These are phyloP conservation scores for Candida albicans DNA, from an alignment of 1,139 yeast species.

Conservation along the genomic window DNA sequence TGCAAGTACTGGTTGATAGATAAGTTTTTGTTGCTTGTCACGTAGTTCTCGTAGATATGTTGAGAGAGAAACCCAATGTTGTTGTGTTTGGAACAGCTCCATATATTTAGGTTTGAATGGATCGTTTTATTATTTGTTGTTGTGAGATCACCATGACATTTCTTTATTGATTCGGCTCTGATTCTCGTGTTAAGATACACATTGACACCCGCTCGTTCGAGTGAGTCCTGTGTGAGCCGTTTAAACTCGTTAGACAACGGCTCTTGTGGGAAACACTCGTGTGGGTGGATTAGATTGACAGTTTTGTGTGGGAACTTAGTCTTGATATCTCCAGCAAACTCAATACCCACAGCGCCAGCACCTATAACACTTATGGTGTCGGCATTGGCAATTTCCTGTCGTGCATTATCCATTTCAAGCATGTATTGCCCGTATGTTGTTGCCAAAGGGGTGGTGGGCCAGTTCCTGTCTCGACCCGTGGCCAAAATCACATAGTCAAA, in stretches of 20 bases:
- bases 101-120: constrained; percentile 36
- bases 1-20: constrained; percentile 41
- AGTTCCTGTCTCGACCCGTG: constrained; percentile 50
- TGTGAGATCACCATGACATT: constrained; percentile 28
- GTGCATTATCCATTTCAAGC: constrained; percentile 35
- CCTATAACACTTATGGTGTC: constrained; percentile 40
- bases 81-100: constrained; percentile 47
- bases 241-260: constrained; percentile 36
- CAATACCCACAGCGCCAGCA: constrained; percentile 55
- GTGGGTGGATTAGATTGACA: constrained; percentile 44
- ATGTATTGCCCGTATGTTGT: constrained; percentile 26
- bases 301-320: constrained; percentile 33
- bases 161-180: constrained; percentile 20
- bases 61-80: constrained; percentile 32
- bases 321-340: constrained; percentile 48
- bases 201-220: constrained; percentile 23
- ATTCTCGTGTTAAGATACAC: constrained; percentile 24
- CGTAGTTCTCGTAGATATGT: constrained; percentile 20
- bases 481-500: constrained; percentile 53
- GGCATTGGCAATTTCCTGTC: constrained; percentile 21
- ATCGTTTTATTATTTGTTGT: constrained; percentile 32
- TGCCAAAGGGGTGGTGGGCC: constrained; percentile 54
- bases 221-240: constrained; percentile 24
- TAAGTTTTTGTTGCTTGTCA: constrained; percentile 29
- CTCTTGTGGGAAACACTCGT: constrained; percentile 41